These are phyloP conservation scores for Citrus mangshanensis DNA, from an alignment of 345 rosid genomes.

Conservation along the genomic window DNA sequence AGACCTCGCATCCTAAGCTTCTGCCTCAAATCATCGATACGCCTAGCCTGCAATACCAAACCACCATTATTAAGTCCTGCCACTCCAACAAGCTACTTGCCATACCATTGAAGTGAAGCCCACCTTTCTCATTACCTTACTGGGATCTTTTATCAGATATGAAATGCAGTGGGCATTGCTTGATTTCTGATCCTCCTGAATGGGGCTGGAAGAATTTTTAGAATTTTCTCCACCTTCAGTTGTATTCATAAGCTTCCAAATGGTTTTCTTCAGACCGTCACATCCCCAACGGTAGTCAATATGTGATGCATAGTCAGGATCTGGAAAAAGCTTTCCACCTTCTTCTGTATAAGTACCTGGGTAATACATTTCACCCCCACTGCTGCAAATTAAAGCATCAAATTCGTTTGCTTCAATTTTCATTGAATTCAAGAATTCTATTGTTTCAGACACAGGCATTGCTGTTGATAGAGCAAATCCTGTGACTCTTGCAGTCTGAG, in stretches of 20 bases:
- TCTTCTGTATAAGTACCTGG: constrained; percentile 62
- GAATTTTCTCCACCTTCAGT: constrained; percentile 49
- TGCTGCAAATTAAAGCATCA: constrained; percentile 87
- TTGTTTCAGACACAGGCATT: constrained; percentile 66
- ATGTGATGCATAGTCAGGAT: constrained; percentile 85
- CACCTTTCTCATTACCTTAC: constrained; percentile 43
- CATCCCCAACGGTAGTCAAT: constrained; percentile 89
- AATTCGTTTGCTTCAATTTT: constrained; percentile 72
- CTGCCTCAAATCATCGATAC: constrained; percentile 84
- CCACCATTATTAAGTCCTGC: constrained; percentile 13
- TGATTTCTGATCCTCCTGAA: constrained; percentile 59
- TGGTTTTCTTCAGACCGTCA: constrained; percentile 85
- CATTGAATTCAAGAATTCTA: constrained; percentile 52
- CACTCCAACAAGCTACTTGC: background rate
- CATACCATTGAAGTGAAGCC: background rate
- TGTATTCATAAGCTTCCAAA: constrained; percentile 77
- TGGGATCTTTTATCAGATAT: constrained; percentile 57
- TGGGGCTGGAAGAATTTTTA: constrained; percentile 35
- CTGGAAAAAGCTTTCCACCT: constrained; percentile 69
- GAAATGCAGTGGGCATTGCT: constrained; percentile 75
- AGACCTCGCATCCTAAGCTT: constrained; percentile 92
- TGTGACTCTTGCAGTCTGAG: constrained; percentile 52
- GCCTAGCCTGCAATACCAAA: constrained; percentile 55
- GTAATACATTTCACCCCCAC: constrained; percentile 90
- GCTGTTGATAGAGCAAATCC: constrained; percentile 88